These are phyloP conservation scores for Alternaria novae-zelandiae DNA, from an alignment of 2,329 filamentous ascomycete species.

Conservation along the genomic window DNA sequence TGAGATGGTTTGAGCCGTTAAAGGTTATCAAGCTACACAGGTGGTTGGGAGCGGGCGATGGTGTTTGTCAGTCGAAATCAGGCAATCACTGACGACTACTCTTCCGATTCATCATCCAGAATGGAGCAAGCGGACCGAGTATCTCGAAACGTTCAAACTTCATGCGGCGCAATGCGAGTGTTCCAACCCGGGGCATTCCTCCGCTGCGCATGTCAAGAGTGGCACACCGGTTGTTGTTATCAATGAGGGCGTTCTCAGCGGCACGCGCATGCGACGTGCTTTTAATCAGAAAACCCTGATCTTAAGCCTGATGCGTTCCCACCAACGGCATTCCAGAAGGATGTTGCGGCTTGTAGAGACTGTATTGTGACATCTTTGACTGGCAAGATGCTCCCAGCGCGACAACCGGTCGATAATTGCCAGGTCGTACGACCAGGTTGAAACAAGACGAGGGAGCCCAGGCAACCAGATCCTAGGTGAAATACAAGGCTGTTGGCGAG, in stretches of 20 bases:
- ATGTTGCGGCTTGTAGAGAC: slow-evolving; percentile 10
- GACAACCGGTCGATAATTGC: background rate
- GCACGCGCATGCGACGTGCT: slow-evolving; percentile 4
- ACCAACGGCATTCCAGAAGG: slow-evolving; percentile 5
- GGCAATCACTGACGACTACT: slow-evolving; percentile 4
- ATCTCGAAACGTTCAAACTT: slow-evolving; percentile 8
- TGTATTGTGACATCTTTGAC: slow-evolving; percentile 16
- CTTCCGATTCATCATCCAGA: background rate
- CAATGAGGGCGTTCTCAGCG: background rate
- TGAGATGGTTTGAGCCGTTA: background rate
- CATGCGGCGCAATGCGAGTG: background rate
- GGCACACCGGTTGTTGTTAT: background rate
- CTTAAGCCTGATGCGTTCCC: background rate
- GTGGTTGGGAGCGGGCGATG: background rate
- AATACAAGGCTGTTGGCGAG: slow-evolving; percentile 1
- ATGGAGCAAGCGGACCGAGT: slow-evolving; percentile 7
- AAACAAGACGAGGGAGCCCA: slow-evolving; percentile 3
- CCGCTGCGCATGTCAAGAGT: background rate
- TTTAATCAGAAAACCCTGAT: slow-evolving; percentile 8
- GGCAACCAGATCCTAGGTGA: background rate
- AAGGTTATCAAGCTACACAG: background rate
- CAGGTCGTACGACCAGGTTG: slow-evolving; percentile 4
- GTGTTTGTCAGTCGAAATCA: background rate
- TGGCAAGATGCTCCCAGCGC: slow-evolving; percentile 5
- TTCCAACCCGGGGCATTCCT: background rate